These are phyloP conservation scores for Strobilomyces confusus DNA, from an alignment of 768 basidiomycete species.

Conservation along the genomic window DNA sequence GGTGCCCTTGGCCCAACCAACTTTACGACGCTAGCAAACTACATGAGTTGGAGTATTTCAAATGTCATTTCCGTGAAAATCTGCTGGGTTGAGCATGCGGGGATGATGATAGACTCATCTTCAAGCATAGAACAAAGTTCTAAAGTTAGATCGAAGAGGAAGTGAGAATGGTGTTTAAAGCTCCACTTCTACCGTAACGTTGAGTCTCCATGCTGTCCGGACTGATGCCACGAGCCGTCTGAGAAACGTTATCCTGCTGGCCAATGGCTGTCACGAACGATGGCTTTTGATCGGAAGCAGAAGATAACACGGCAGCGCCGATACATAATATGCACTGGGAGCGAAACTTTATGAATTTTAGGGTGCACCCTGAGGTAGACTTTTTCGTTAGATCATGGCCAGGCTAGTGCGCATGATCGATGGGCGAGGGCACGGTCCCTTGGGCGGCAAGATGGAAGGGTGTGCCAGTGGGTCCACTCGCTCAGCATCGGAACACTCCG, in stretches of 20 bases:
- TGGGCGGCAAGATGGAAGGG: conserved; percentile 10
- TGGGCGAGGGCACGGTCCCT: conserved; percentile 6
- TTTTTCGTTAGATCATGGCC: conserved; percentile 14
- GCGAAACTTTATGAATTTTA: conserved; percentile 22
- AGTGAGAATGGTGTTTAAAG: conserved; percentile 1
- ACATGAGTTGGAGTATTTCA: conserved; percentile 32
- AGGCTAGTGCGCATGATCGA: conserved; percentile 7
- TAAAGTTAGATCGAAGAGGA: conserved; percentile 2
- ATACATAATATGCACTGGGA: conserved; percentile 32
- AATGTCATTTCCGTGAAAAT: conserved; percentile 23
- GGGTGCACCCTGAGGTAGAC: conserved; percentile 32
- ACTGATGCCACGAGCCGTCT: conserved; percentile 11
- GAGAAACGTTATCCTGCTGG: conserved; percentile 18
- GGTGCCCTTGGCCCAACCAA: neutral
- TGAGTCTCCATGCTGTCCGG: conserved; percentile 20
- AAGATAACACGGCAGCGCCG: conserved; percentile 16
- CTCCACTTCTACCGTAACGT: conserved; percentile 23
- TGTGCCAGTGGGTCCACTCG: neutral
- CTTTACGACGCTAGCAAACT: neutral
- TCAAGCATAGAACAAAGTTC: conserved; percentile 13
- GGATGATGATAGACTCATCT: neutral
- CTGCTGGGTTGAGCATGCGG: conserved; percentile 12
- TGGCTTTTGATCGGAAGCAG: conserved; percentile 25
- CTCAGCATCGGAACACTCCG: conserved; percentile 24
- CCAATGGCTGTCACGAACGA: conserved; percentile 11